These are phyloP conservation scores for Selaginella moellendorffii DNA, from an alignment of 75 land plant genomes.

Conservation along the genomic window DNA sequence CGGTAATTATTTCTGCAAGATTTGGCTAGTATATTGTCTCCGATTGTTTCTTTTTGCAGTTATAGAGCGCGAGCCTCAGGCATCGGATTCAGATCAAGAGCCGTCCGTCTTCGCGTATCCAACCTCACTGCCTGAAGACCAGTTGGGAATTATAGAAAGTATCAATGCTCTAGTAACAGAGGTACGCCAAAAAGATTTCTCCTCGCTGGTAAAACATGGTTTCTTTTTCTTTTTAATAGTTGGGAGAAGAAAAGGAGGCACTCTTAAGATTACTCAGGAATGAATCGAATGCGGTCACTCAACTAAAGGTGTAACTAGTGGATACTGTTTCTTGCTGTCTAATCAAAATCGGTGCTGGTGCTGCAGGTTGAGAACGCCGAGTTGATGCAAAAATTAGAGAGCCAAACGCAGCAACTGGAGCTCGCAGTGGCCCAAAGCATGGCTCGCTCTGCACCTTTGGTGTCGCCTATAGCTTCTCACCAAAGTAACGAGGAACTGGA, in stretches of 20 bases:
- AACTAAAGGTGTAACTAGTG: slow-evolving; percentile 59
- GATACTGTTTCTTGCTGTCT: slow-evolving; percentile 11
- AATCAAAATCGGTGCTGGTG: slow-evolving; percentile 1
- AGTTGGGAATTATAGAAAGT: slow-evolving; percentile 51
- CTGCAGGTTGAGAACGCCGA: slow-evolving; percentile 61
- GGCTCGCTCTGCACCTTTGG: slow-evolving; percentile 21
- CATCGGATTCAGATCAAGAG: neutral
- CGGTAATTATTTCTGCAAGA: slow-evolving; percentile 21
- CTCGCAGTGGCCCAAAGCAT: slow-evolving; percentile 71
- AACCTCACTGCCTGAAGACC: slow-evolving; percentile 40
- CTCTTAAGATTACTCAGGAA: slow-evolving; percentile 35
- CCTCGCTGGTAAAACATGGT: neutral
- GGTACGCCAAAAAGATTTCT: slow-evolving; percentile 23
- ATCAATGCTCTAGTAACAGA: slow-evolving; percentile 58
- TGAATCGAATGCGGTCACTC: slow-evolving; percentile 40
- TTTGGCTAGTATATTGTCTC: too few species aligned
- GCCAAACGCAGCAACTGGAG: slow-evolving; percentile 80
- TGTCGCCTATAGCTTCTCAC: neutral
- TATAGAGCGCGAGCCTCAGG: neutral
- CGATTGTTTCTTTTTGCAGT: neutral
- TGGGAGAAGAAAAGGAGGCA: slow-evolving; percentile 61
- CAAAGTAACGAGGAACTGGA: slow-evolving; percentile 2
- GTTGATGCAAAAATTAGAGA: slow-evolving; percentile 61
- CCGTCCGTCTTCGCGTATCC: neutral
- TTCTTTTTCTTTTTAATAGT: slow-evolving; percentile 27